A percentile compares a stretch with the other conserved stretches of the same genome.
phyloP scores from a whole-genome alignment of 2,329 filamentous ascomycete genomes.

The Xylariales sp. region DNA sequence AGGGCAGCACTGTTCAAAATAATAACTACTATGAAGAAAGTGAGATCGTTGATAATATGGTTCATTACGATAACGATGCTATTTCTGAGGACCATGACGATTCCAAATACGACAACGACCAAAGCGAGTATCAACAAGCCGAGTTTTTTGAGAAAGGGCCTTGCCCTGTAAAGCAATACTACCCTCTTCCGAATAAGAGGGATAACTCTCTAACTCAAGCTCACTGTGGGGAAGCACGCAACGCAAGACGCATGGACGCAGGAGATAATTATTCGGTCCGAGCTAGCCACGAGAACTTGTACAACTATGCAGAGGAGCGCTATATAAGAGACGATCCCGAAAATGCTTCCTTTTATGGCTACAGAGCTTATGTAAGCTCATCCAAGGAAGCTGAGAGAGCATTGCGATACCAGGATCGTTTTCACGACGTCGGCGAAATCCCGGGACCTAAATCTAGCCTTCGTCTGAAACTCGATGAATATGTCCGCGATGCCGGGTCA shows the following conservation, averaged over 20 bases:
- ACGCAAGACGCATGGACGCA: not conserved
- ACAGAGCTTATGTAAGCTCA: not conserved
- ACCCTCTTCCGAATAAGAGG: not conserved
- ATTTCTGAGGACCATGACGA: not conserved
- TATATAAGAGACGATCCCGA: conserved; percentile 31
- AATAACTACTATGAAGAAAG: conserved; percentile 1
- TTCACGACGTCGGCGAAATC: conserved; percentile 18
- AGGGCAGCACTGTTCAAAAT: not conserved
- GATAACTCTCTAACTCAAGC: not conserved
- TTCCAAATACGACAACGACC: not conserved
- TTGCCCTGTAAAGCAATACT: conserved; percentile 7
- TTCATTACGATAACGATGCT: not conserved
- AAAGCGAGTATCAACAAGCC: not conserved
- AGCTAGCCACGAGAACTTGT: not conserved
- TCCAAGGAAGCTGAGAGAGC: not conserved
- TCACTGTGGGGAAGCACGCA: not conserved
- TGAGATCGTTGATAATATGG: not conserved
- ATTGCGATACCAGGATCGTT: conserved; percentile 31
- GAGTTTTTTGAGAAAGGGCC: not conserved
- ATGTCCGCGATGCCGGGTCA: conserved; percentile 18
- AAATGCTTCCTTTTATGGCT: conserved; percentile 28
- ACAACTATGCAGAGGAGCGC: not conserved
- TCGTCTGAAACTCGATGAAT: conserved; percentile 26
- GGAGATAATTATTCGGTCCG: not conserved
- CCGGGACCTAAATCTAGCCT: conserved; percentile 27